Evolutionary conservation across 176 grass and related monocot species (phyloP).

Genomic region (Tillandsia leiboldiana): DNA sequence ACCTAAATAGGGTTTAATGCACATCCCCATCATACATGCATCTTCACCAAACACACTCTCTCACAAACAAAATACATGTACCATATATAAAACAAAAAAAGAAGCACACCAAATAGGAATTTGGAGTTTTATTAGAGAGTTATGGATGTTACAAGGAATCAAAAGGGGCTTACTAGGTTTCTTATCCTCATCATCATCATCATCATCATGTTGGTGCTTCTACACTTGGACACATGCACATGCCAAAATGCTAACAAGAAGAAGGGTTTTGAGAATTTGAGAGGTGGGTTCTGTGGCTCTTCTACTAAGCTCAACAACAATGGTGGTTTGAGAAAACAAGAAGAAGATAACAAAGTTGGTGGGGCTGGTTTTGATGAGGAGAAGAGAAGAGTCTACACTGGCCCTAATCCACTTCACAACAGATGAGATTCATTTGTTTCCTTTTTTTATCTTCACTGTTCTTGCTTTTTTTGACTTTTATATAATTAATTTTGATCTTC

Average conservation of each 20-base stretch:
- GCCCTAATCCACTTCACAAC: slow-evolving; percentile 25
- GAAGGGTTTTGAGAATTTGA: not conserved
- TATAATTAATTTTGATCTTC: not conserved
- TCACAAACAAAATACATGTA: too few species aligned
- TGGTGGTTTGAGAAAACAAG: not conserved
- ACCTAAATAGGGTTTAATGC: too few species aligned
- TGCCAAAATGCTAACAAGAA: not conserved
- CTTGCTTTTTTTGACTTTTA: not conserved
- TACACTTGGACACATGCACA: not conserved
- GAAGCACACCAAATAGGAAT: too few species aligned
- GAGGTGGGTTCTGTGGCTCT: slow-evolving; percentile 4
- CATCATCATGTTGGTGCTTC: not conserved
- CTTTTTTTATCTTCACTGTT: not conserved
- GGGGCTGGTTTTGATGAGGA: slow-evolving; percentile 16
- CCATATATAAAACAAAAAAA: too few species aligned
- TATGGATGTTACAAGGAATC: too few species aligned
- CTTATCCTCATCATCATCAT: not conserved
- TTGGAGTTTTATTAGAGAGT: too few species aligned
- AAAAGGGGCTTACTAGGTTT: not conserved
- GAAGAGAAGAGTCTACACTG: slow-evolving; percentile 22
- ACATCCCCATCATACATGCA: too few species aligned
- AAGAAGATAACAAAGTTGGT: not conserved
- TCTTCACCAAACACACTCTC: too few species aligned
- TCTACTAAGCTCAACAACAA: not conserved
- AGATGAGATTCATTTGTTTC: not conserved